Evolutionary conservation across 257 asterid species (phyloP).

Genomic region (Solanum arcanum): DNA sequence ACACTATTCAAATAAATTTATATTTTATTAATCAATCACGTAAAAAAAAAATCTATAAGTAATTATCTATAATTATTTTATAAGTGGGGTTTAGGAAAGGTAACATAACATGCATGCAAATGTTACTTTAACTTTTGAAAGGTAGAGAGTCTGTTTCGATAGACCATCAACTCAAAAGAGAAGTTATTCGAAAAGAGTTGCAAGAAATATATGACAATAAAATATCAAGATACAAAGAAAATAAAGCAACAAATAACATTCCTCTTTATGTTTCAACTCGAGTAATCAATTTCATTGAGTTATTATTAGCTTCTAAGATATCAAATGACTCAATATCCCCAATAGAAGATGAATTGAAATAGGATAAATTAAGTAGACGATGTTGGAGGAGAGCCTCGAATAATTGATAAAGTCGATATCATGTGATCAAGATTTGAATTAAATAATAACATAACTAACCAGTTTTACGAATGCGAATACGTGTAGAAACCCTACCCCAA

Average conservation of each 20-base stretch:
- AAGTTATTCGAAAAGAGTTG: neutral
- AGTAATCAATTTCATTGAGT: neutral
- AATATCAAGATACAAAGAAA: too few relatives aligned
- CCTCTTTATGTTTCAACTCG: neutral
- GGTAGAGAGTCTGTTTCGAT: neutral
- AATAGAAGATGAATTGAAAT: neutral
- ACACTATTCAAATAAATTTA: neutral
- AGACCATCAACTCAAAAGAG: too few relatives aligned
- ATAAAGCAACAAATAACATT: neutral
- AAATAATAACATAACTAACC: slow-evolving; percentile 15
- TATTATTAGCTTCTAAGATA: neutral
- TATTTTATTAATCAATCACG: neutral
- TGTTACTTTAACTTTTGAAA: neutral
- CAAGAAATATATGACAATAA: neutral
- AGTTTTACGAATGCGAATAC: slow-evolving; percentile 21
- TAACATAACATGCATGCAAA: neutral
- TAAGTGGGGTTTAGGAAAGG: neutral
- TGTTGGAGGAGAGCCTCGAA: neutral
- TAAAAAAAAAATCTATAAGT: neutral
- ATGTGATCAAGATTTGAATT: too few relatives aligned
- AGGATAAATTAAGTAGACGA: neutral
- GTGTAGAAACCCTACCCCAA: slow-evolving; percentile 35
- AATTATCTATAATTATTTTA: too few relatives aligned
- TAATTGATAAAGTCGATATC: neutral
- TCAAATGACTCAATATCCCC: neutral